Percentiles rank a stretch among this genome's conserved stretches.
phyloP scores from a whole-genome alignment of 2,329 filamentous ascomycete genomes.

The Colletotrichum spinosum region DNA sequence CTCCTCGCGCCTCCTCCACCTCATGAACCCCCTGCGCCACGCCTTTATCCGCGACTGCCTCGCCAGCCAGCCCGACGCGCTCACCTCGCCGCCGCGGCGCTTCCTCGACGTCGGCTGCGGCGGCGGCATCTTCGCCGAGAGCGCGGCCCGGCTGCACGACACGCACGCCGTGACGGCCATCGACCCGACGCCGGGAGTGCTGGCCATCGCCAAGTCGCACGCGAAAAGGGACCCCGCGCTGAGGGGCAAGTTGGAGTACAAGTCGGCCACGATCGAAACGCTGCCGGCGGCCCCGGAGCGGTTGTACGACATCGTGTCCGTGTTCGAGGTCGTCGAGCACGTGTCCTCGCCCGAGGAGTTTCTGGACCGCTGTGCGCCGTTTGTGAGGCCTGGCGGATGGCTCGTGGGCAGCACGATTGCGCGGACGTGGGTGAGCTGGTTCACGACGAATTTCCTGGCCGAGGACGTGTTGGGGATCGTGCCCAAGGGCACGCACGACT shows the following conservation, averaged over 20 bases:
- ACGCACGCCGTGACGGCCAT: constrained; percentile 78
- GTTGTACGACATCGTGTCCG: constrained; percentile 81
- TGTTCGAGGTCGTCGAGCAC: constrained; percentile 97
- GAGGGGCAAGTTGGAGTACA: constrained; percentile 73
- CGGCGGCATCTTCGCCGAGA: constrained; percentile 95
- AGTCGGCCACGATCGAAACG: constrained; percentile 81
- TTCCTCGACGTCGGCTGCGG: constrained; percentile 97
- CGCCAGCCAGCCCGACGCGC: constrained; percentile 58
- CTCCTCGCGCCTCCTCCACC: constrained; percentile 89
- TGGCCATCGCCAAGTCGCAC: constrained; percentile 81
- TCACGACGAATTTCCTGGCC: constrained; percentile 92
- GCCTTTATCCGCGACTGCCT: constrained; percentile 87
- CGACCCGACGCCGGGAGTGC: constrained; percentile 80
- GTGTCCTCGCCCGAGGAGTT: constrained; percentile 82
- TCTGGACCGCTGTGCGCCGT: constrained; percentile 75
- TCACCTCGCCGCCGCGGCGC: constrained; percentile 54
- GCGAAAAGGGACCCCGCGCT: constrained; percentile 80
- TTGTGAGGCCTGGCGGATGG: constrained; percentile 93
- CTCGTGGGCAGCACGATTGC: constrained; percentile 93
- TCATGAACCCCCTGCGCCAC: constrained; percentile 98
- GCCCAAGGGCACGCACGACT: constrained; percentile 93
- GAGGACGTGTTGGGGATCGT: constrained; percentile 91
- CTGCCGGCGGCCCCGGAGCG: constrained; percentile 55
- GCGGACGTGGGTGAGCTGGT: constrained; percentile 86
- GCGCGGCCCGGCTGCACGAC: constrained; percentile 75